A percentile compares a stretch with the other conserved stretches of the same genome.
phyloP scores from a whole-genome alignment of 2,329 filamentous ascomycete species.

The Venturia effusa region DNA sequence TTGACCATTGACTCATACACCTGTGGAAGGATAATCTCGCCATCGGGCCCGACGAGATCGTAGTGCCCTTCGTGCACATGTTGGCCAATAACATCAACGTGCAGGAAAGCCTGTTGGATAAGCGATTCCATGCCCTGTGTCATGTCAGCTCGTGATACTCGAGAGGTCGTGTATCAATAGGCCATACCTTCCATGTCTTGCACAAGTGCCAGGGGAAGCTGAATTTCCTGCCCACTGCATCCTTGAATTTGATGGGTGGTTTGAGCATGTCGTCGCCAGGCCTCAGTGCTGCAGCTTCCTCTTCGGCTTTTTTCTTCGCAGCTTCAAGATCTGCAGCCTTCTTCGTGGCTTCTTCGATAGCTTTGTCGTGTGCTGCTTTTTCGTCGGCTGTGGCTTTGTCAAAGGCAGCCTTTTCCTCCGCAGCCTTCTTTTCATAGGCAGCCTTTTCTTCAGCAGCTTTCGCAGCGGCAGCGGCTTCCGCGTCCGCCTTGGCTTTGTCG shows the following conservation, averaged over 20 bases:
- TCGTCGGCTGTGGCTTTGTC: constrained; percentile 19
- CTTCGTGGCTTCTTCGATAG: constrained; percentile 26
- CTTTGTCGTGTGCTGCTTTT: constrained; percentile 17
- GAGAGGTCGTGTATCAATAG: neutral
- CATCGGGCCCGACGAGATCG: constrained; percentile 36
- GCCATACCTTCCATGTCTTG: constrained; percentile 67
- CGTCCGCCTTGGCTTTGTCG: constrained; percentile 31
- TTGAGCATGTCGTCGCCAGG: constrained; percentile 47
- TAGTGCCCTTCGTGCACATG: constrained; percentile 37
- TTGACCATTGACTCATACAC: constrained; percentile 38
- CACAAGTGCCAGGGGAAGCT: constrained; percentile 84
- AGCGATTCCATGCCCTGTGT: constrained; percentile 36
- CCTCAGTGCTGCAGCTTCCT: constrained; percentile 23
- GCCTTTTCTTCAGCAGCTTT: constrained; percentile 20
- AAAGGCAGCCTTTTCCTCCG: constrained; percentile 23
- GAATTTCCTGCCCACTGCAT: constrained; percentile 83
- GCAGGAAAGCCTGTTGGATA: constrained; percentile 39
- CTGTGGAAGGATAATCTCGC: constrained; percentile 38
- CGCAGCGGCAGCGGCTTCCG: constrained; percentile 35
- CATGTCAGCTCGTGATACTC: neutral
- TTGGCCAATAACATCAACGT: constrained; percentile 34
- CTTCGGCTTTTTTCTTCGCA: constrained; percentile 40
- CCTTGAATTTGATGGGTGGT: constrained; percentile 77
- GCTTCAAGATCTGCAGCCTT: constrained; percentile 33
- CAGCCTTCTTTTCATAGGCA: constrained; percentile 16